phyloP scores from a whole-genome alignment of 148 eudicot genomes.

The Gaultheria prostrata region DNA sequence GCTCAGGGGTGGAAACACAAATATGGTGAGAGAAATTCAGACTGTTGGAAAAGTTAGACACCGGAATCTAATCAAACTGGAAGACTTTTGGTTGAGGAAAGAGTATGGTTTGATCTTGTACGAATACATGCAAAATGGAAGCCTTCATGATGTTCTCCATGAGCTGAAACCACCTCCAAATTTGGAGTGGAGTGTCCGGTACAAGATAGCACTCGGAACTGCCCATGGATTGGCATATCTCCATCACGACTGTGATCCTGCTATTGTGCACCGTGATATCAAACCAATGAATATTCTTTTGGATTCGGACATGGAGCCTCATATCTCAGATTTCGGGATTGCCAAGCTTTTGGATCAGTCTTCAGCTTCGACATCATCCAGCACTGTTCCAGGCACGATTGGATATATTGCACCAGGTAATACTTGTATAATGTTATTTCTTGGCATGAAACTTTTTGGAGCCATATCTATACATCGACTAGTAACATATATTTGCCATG shows the following conservation, averaged over 20 bases:
- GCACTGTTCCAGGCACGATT: conserved; percentile 56
- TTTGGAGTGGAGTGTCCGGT: conserved; percentile 58
- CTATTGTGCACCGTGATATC: conserved; percentile 74
- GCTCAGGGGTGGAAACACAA: conserved; percentile 29
- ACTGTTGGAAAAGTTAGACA: conserved; percentile 70
- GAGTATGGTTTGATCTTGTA: conserved; percentile 67
- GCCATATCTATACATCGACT: neutral
- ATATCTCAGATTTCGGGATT: conserved; percentile 87
- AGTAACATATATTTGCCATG: neutral
- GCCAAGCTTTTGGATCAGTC: conserved; percentile 71
- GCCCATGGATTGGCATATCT: conserved; percentile 80
- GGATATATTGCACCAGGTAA: conserved; percentile 97
- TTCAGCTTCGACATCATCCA: conserved; percentile 35
- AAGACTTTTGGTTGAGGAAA: conserved; percentile 56
- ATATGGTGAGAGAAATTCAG: conserved; percentile 73
- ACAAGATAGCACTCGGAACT: conserved; percentile 69
- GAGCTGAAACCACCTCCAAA: conserved; percentile 26
- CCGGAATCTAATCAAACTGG: conserved; percentile 58
- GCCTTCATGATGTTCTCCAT: conserved; percentile 71
- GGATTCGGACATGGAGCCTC: conserved; percentile 82
- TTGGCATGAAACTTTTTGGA: neutral
- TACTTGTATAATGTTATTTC: neutral
- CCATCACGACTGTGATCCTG: conserved; percentile 74
- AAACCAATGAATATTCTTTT: conserved; percentile 74
- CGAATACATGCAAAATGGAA: conserved; percentile 70